A percentile compares a stretch with the other conserved stretches of the same genome.
Conservation (phyloP, 2,329 filamentous ascomycete genomes). For the Parascedosporium putredinis region DNA sequence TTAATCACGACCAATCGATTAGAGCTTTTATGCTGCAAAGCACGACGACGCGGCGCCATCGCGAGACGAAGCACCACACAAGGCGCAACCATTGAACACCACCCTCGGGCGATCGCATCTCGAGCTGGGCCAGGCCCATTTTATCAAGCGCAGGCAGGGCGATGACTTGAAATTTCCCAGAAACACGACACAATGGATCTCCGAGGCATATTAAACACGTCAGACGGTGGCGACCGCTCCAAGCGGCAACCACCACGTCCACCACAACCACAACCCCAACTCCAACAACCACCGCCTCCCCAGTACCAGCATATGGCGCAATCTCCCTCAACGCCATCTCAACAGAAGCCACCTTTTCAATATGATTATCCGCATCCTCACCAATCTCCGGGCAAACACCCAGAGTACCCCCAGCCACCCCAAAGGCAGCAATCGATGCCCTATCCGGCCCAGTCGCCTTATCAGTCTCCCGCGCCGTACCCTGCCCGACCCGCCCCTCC, state of each 20-base stretch:
- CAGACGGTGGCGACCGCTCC: constrained; percentile 33
- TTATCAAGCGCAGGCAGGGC: not conserved
- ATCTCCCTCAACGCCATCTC: constrained; percentile 11
- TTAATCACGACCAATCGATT: not conserved
- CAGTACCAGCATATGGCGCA: constrained; percentile 3
- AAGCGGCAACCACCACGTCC: constrained; percentile 14
- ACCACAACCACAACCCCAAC: constrained; percentile 14
- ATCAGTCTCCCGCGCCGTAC: constrained; percentile 4
- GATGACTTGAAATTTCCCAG: not conserved
- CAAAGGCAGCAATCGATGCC: constrained; percentile 14
- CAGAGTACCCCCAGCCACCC: constrained; percentile 29
- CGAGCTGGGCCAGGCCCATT: not conserved
- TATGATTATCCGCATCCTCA: constrained; percentile 39
- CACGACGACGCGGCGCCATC: not conserved
- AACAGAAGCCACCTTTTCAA: constrained; percentile 21
- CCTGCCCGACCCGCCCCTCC: constrained; percentile 3
- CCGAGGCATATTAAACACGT: constrained; percentile 42
- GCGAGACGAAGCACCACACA: not conserved
- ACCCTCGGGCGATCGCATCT: too few relatives aligned
- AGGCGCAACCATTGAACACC: too few relatives aligned
- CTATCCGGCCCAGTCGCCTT: constrained; percentile 3
- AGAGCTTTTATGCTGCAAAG: not conserved
- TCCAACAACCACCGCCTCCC: constrained; percentile 13
- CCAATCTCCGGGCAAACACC: constrained; percentile 38
- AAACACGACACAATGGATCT: constrained; percentile 35